Conservation (phyloP, 2,329 filamentous ascomycete genomes). For the Fusarium proliferatum region DNA sequence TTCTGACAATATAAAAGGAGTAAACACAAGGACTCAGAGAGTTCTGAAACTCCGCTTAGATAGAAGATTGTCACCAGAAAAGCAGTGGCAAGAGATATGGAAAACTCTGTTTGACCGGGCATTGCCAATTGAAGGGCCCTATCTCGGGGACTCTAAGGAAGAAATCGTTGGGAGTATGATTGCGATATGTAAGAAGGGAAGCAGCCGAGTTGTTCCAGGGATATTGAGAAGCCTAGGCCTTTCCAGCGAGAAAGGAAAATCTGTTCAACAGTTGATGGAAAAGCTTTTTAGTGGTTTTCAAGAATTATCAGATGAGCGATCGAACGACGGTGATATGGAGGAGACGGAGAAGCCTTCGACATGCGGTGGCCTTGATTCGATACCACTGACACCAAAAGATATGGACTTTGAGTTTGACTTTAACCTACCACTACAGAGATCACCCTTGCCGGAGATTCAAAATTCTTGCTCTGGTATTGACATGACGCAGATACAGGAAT, state of each 20-base stretch:
- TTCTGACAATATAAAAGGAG: background rate
- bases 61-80: background rate
- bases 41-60: background rate
- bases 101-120: fast-evolving
- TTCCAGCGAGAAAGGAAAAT: fast-evolving
- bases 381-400: background rate
- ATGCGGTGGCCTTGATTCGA: background rate
- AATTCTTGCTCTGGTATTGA: fast-evolving
- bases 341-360: fast-evolving
- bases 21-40: background rate
- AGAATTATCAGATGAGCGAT: background rate
- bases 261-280: background rate
- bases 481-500: fast-evolving
- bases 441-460: fast-evolving
- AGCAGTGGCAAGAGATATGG: background rate
- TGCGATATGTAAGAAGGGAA: background rate
- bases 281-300: background rate
- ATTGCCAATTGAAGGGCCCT: background rate
- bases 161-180: background rate
- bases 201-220: background rate
- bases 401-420: background rate
- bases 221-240: background rate
- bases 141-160: background rate
- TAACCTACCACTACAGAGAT: fast-evolving
- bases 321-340: background rate